Evolutionary conservation across 331 rosid genomes (phyloP).

Genomic region (Dryas integrifolia): DNA sequence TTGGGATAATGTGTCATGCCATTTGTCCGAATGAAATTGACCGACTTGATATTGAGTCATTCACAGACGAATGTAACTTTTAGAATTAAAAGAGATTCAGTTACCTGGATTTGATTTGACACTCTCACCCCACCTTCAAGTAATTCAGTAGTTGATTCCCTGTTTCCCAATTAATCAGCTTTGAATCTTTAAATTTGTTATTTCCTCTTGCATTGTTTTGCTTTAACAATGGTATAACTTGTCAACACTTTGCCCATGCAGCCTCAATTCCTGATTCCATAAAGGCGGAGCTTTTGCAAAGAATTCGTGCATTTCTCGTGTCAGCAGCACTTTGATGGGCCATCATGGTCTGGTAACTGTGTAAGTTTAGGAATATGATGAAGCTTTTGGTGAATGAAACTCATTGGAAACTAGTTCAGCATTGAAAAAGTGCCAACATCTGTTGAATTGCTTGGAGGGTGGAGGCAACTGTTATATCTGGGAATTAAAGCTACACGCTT

Average conservation of each 20-base stretch:
- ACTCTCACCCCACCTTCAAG: background rate
- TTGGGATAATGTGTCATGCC: background rate
- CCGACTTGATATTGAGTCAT: background rate
- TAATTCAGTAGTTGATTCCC: background rate
- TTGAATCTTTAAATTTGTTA: background rate
- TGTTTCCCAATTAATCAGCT: background rate
- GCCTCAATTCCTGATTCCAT: conserved; percentile 76
- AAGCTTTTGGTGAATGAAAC: conserved; percentile 12
- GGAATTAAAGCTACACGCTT: background rate
- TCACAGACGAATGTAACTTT: background rate
- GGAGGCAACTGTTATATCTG: conserved; percentile 3
- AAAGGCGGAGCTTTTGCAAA: conserved; percentile 75
- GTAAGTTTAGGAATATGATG: background rate
- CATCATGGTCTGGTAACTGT: background rate
- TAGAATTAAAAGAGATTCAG: background rate
- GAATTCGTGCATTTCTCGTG: conserved; percentile 58
- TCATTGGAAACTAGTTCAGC: background rate
- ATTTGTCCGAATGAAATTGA: background rate
- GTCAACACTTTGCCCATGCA: conserved; percentile 28
- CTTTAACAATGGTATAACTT: background rate
- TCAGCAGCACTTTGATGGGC: conserved; percentile 49
- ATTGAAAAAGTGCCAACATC: background rate
- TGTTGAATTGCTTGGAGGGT: background rate
- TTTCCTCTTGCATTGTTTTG: background rate
- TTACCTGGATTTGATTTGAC: background rate